phyloP scores from a whole-genome alignment of 2,329 filamentous ascomycete genomes.

The Cladosporium sp. region DNA sequence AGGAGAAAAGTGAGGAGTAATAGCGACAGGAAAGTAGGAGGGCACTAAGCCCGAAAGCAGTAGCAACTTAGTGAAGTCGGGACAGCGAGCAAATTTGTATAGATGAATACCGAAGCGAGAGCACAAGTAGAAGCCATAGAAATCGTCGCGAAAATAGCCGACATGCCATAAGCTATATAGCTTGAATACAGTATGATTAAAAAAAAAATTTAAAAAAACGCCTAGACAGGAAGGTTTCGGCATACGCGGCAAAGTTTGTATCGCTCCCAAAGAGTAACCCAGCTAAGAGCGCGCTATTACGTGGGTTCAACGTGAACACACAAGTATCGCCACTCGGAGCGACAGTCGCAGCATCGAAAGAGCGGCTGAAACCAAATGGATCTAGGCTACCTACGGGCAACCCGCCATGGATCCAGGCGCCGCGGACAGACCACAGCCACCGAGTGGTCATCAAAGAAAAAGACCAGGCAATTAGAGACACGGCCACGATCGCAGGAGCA shows the following conservation, averaged over 20 bases:
- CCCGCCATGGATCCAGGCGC: neutral
- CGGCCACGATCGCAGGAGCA: neutral
- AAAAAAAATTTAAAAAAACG: no score
- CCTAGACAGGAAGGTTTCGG: neutral
- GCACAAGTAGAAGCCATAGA: no score
- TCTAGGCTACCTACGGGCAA: neutral
- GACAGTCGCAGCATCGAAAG: neutral
- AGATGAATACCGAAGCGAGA: no score
- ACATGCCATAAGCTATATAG: no score
- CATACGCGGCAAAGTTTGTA: neutral
- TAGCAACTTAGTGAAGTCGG: no score
- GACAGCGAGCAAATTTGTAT: no score
- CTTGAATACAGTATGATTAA: no score
- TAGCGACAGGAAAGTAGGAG: no score
- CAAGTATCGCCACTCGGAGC: no score
- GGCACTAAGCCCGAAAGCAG: no score
- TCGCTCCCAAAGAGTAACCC: neutral
- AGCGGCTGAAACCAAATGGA: neutral
- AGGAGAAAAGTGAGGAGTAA: no score
- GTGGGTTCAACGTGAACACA: neutral
- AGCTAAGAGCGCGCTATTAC: neutral
- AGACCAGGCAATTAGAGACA: neutral
- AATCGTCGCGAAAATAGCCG: no score
- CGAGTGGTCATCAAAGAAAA: neutral
- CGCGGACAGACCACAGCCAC: neutral